Evolutionary conservation across 441 rosid species (phyloP).

Genomic region (Adansonia madagascariensis): DNA sequence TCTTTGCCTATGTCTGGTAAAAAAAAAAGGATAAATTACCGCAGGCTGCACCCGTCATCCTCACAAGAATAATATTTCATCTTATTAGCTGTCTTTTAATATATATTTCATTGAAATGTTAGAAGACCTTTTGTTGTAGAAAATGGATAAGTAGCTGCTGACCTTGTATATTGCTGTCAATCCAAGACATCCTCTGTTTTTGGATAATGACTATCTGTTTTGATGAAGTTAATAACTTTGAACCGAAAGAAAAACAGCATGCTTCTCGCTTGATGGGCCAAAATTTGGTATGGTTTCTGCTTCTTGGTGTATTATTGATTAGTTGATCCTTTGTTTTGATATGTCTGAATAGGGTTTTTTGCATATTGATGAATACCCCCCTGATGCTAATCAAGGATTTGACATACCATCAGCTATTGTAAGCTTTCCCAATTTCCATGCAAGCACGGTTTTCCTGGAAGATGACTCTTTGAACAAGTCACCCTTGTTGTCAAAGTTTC

Average conservation of each 20-base stretch:
- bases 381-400: conserved; percentile 98
- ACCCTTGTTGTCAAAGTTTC: conserved; percentile 58
- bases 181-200: conserved; percentile 20
- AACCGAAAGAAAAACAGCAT: not conserved
- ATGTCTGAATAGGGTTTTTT: conserved; percentile 69
- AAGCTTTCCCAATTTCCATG: conserved; percentile 64
- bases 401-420: conserved; percentile 91
- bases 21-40: not conserved
- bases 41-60: not conserved
- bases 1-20: not conserved
- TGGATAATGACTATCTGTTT: not conserved
- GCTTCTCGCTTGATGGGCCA: not conserved
- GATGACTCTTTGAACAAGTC: conserved; percentile 41
- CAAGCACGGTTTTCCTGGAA: conserved; percentile 49
- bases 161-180: not conserved
- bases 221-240: not conserved
- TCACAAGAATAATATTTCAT: not conserved
- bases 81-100: not conserved
- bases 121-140: not conserved
- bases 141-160: conserved; percentile 5
- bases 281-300: conserved; percentile 22
- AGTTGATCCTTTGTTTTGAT: conserved; percentile 29
- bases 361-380: conserved; percentile 96
- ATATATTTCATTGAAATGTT: not conserved
- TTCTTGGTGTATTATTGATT: conserved; percentile 19